These are phyloP conservation scores for Macrophomina tecta DNA, from an alignment of 2,329 filamentous ascomycete species.

Conservation along the genomic window DNA sequence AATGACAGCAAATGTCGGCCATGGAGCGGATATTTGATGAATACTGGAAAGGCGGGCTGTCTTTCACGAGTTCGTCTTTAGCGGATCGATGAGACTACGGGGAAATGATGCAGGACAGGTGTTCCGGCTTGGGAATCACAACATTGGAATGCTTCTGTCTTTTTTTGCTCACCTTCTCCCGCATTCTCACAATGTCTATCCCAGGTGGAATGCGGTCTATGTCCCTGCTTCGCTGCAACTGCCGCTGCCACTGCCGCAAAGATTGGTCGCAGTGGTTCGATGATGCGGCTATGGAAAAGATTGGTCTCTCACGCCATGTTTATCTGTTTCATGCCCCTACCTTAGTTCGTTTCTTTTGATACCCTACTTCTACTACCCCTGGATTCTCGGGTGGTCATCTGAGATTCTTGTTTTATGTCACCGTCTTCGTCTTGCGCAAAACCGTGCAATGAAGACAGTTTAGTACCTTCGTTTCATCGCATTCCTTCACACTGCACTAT, in stretches of 20 bases:
- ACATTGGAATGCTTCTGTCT: neutral
- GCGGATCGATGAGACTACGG: neutral
- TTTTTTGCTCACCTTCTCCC: neutral
- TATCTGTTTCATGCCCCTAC: constrained; percentile 12
- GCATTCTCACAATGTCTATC: neutral
- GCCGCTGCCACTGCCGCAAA: neutral
- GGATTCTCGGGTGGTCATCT: constrained; percentile 20
- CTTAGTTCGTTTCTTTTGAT: constrained; percentile 27
- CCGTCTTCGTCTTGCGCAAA: constrained; percentile 11
- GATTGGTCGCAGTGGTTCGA: neutral
- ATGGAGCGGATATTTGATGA: neutral
- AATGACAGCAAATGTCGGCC: neutral
- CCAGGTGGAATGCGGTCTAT: neutral
- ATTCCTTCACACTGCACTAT: constrained; percentile 22
- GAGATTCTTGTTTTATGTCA: constrained; percentile 13
- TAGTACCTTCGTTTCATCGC: constrained; percentile 23
- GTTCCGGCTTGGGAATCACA: neutral
- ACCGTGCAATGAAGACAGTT: constrained; percentile 14
- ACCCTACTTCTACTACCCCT: constrained; percentile 23
- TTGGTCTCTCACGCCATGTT: neutral
- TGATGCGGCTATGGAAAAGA: constrained; percentile 1
- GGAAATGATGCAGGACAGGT: neutral
- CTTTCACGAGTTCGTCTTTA: neutral
- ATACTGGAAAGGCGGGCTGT: neutral
- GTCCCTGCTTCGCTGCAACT: neutral